Evolutionary conservation across 768 basidiomycete genomes (phyloP).

Genomic region (Dioszegia hungarica): DNA sequence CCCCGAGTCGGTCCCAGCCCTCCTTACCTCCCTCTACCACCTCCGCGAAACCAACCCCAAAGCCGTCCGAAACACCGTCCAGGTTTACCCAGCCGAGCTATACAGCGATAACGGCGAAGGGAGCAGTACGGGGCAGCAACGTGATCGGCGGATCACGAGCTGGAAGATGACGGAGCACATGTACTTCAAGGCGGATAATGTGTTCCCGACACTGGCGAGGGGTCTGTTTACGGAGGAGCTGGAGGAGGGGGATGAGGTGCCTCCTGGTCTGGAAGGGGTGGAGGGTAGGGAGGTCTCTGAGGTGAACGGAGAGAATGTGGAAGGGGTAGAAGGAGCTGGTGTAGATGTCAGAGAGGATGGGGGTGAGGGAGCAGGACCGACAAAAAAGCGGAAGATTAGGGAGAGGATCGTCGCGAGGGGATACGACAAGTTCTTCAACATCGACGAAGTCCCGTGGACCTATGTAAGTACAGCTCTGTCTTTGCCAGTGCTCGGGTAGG

Average conservation of each 20-base stretch:
- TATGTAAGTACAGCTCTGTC: no score
- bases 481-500: no score
- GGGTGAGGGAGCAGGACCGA: conserved; percentile 11
- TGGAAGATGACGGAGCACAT: conserved; percentile 99
- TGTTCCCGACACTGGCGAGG: conserved; percentile 90
- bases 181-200: conserved; percentile 80
- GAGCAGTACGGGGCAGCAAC: not conserved
- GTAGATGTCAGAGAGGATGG: no score
- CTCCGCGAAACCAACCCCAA: conserved; percentile 33
- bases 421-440: conserved; percentile 99
- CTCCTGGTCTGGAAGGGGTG: conserved; percentile 7
- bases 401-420: conserved; percentile 73
- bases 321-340: not conserved
- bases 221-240: conserved; percentile 68
- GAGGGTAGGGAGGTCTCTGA: not conserved
- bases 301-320: not conserved
- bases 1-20: conserved; percentile 19
- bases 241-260: conserved; percentile 24
- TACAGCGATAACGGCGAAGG: conserved; percentile 18
- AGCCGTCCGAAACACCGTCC: conserved; percentile 33
- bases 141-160: conserved; percentile 56
- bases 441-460: conserved; percentile 93
- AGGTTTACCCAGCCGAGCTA: conserved; percentile 33
- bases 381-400: conserved; percentile 3
- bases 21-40: conserved; percentile 21